These are phyloP conservation scores for Cordyceps javanica DNA, from an alignment of 2,329 filamentous ascomycete species.

Conservation along the genomic window DNA sequence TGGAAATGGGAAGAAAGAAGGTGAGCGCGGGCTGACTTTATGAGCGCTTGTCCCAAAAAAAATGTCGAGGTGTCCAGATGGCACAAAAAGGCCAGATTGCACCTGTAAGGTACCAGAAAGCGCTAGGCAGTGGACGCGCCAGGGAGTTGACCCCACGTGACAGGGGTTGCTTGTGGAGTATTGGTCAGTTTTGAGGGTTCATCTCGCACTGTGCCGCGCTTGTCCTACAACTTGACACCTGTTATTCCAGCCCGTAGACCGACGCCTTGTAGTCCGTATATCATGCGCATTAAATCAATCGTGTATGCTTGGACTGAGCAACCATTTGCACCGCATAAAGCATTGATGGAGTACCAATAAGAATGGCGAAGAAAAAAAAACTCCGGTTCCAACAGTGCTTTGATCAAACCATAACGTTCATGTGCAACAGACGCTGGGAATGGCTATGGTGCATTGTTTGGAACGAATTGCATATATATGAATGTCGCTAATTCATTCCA, in stretches of 20 bases:
- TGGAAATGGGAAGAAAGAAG: conserved; percentile 22
- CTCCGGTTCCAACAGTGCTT: no score
- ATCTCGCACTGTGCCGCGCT: conserved; percentile 4
- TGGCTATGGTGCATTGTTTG: no score
- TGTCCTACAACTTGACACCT: not conserved
- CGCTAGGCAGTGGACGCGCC: conserved; percentile 14
- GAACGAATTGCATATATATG: no score
- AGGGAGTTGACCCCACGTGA: conserved; percentile 24
- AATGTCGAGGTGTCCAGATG: conserved; percentile 40
- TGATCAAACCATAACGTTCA: no score
- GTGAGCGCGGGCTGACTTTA: conserved; percentile 26
- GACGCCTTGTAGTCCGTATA: not conserved
- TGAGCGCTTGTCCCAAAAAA: conserved; percentile 28
- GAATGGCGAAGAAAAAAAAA: no score
- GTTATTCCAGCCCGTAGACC: not conserved
- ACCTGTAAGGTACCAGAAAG: conserved; percentile 19
- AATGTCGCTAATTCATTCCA: no score
- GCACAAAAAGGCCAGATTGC: conserved; percentile 46
- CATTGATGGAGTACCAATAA: no score
- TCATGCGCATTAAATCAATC: not conserved
- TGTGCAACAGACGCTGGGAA: no score
- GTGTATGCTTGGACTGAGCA: no score
- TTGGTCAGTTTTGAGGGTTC: not conserved
- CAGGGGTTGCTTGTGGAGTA: conserved; percentile 21
- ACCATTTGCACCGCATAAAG: no score